Evolutionary conservation across 305 asterid species (phyloP).

Genomic region (Fraxinus greggii): DNA sequence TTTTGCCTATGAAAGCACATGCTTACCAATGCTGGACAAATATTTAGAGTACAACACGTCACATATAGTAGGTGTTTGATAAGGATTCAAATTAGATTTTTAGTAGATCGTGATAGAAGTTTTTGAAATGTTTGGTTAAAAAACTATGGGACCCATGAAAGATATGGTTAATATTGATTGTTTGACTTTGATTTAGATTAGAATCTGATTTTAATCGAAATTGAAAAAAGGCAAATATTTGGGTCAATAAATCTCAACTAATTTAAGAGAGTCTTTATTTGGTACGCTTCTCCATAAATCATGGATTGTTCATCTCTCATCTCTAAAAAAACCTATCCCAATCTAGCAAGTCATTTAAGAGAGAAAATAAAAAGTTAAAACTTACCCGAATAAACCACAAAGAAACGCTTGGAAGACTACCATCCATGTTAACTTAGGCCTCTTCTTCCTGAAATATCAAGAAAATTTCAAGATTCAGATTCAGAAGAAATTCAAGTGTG

Average conservation of each 20-base stretch:
- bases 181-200: too few species aligned
- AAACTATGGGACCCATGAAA: too few species aligned
- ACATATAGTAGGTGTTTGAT: too few species aligned
- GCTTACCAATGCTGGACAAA: not conserved
- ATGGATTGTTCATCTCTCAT: not conserved
- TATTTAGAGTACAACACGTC: conserved; percentile 31
- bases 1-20: not conserved
- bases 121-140: too few species aligned
- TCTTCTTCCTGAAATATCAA: conserved; percentile 30
- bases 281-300: not conserved
- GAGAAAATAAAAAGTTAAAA: not conserved
- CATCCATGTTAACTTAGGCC: conserved; percentile 43
- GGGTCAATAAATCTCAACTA: conserved; percentile 14
- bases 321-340: not conserved
- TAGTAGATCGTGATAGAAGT: too few species aligned
- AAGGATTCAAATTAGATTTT: too few species aligned
- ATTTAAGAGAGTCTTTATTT: not conserved
- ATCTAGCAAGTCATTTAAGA: not conserved
- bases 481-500: not conserved
- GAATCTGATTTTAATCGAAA: too few species aligned
- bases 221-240: conserved; percentile 5
- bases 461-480: not conserved
- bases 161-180: too few species aligned
- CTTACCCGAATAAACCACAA: conserved; percentile 48
- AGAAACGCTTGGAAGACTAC: conserved; percentile 35